Percentiles rank a stretch among this genome's conserved stretches.
Evolutionary conservation across 2,329 filamentous ascomycete species (phyloP).

Genomic region (Curvularia lunata): DNA sequence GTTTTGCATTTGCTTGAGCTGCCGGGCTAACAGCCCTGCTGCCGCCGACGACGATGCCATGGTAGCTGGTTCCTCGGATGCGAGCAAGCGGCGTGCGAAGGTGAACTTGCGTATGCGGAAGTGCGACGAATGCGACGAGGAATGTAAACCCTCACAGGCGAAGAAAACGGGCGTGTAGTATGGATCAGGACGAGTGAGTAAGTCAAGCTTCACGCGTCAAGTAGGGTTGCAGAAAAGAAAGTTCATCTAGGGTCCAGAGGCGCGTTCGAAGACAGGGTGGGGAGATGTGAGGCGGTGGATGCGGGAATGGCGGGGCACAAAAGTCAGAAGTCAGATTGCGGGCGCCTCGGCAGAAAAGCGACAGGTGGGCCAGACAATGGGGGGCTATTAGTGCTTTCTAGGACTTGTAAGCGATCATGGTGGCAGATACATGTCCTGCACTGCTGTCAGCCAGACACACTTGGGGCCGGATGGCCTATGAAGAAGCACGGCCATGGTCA

Average conservation of each 20-base stretch:
- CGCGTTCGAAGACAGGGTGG: constrained; percentile 24
- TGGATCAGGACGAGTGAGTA: constrained; percentile 3
- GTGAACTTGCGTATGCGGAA: constrained; percentile 9
- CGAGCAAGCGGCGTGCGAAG: constrained; percentile 12
- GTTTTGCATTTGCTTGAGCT: constrained; percentile 92
- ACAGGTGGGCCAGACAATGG: not conserved
- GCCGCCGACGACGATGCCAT: constrained; percentile 60
- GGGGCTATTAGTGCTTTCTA: not conserved
- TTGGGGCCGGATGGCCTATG: constrained; percentile 13
- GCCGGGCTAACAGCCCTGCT: constrained; percentile 76
- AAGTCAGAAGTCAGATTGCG: constrained; percentile 26
- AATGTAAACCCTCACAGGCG: not conserved
- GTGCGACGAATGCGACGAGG: constrained; percentile 1
- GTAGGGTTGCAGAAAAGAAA: constrained; percentile 4
- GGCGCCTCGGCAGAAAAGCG: constrained; percentile 4
- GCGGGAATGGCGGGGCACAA: constrained; percentile 27
- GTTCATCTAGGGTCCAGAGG: constrained; percentile 18
- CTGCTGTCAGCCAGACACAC: constrained; percentile 17
- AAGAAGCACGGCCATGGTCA: constrained; percentile 35
- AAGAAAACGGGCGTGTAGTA: constrained; percentile 1
- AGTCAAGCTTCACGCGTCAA: not conserved
- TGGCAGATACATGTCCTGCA: constrained; percentile 9
- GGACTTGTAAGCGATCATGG: constrained; percentile 5
- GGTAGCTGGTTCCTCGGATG: constrained; percentile 8
- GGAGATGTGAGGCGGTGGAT: constrained; percentile 12